Evolutionary conservation across 768 basidiomycete species (phyloP).

Genomic region (Sporobolomyces pararoseus): DNA sequence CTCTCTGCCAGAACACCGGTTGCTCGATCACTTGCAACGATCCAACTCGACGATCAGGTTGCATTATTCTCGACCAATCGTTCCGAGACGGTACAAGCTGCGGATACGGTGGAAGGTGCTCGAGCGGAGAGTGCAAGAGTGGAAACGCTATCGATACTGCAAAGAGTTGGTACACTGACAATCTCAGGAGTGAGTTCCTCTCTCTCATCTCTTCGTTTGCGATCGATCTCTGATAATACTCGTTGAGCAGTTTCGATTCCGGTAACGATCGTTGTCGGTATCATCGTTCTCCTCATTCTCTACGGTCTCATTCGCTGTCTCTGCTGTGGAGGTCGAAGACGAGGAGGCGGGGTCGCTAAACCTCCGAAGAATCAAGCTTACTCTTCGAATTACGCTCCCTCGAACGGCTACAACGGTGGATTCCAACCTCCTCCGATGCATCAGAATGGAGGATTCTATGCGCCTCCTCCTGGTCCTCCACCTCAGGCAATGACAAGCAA

Average conservation of each 20-base stretch:
- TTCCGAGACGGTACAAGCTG: conserved; percentile 83
- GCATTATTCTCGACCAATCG: conserved; percentile 65
- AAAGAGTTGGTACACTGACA: conserved; percentile 50
- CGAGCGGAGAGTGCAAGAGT: conserved; percentile 60
- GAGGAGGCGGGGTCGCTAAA: no score
- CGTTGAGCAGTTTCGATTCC: conserved; percentile 59
- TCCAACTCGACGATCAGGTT: conserved; percentile 60
- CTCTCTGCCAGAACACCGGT: conserved; percentile 46
- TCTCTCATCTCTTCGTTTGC: conserved; percentile 44
- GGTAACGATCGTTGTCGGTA: conserved; percentile 66
- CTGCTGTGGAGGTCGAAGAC: no score
- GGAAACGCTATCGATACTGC: conserved; percentile 58
- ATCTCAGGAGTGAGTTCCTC: conserved; percentile 10
- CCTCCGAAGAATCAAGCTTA: no score
- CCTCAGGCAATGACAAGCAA: no score
- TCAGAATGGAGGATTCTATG: no score
- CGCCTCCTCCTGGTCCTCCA: no score
- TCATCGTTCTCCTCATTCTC: conserved; percentile 61
- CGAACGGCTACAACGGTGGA: no score
- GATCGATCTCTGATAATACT: not conserved
- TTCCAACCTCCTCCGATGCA: no score
- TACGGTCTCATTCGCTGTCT: conserved; percentile 43
- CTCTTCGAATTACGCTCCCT: no score
- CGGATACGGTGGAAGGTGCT: conserved; percentile 77
- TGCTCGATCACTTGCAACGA: conserved; percentile 79